These are phyloP conservation scores for Pseudogymnoascus sp. DNA, from an alignment of 2,329 filamentous ascomycete genomes.

Conservation along the genomic window DNA sequence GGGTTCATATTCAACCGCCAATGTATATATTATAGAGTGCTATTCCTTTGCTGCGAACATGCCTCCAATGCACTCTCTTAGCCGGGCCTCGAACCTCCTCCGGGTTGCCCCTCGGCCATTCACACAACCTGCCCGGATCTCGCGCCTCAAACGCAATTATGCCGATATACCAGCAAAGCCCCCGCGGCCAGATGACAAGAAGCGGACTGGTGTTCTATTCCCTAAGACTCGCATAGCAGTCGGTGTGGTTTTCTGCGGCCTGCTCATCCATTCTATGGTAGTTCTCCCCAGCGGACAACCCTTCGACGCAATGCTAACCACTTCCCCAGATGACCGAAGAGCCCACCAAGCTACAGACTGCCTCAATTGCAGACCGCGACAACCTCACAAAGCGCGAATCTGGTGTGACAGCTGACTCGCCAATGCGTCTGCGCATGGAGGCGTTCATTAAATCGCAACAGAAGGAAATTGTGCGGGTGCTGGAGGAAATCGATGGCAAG, in stretches of 20 bases:
- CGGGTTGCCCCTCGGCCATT: conserved; percentile 4
- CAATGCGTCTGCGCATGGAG: conserved; percentile 98
- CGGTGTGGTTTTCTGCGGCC: conserved; percentile 39
- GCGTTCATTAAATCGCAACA: conserved; percentile 91
- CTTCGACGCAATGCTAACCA: conserved; percentile 16
- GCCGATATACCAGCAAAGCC: conserved; percentile 10
- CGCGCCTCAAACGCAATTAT: conserved; percentile 20
- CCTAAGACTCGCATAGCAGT: conserved; percentile 40
- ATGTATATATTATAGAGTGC: conserved; percentile 4
- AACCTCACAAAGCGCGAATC: conserved; percentile 70
- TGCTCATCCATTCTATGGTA: conserved; percentile 44
- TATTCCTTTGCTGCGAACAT: neutral
- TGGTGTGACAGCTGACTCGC: conserved; percentile 66
- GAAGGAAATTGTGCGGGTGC: conserved; percentile 71
- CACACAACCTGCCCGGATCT: conserved; percentile 1
- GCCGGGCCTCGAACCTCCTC: neutral
- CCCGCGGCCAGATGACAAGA: conserved; percentile 9
- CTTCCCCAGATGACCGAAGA: conserved; percentile 25
- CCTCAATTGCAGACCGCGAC: conserved; percentile 79
- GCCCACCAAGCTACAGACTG: conserved; percentile 44
- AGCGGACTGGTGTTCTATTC: conserved; percentile 28
- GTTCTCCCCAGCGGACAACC: neutral
- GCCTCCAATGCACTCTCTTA: conserved; percentile 5
- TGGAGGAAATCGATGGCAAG: conserved; percentile 76
- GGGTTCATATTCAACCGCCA: neutral